A percentile compares a stretch with the other conserved stretches of the same genome.
Conservation (phyloP, 129 eudicot genomes). For the Chrysanthemum lavandulifolium region DNA sequence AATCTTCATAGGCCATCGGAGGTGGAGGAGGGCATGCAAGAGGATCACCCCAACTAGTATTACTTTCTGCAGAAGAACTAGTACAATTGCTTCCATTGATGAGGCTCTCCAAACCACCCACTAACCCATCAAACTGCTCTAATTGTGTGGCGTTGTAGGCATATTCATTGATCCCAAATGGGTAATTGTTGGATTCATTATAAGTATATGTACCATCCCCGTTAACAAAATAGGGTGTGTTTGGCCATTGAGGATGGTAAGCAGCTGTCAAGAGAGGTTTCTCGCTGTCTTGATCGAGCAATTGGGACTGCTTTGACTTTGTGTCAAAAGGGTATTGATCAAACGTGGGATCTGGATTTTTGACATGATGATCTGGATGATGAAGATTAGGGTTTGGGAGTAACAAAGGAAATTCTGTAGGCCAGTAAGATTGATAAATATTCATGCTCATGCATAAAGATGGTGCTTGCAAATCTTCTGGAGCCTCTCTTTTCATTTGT, state of each 20-base stretch:
- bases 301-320: conserved; percentile 32
- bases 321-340: conserved; percentile 32
- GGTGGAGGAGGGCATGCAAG: conserved; percentile 34
- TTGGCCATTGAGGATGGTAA: conserved; percentile 35
- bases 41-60: conserved; percentile 49
- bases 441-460: conserved; percentile 36
- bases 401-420: conserved; percentile 34
- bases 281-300: conserved; percentile 24
- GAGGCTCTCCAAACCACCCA: conserved; percentile 36
- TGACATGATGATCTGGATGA: conserved; percentile 34
- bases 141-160: conserved; percentile 29
- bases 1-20: conserved; percentile 35
- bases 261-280: conserved; percentile 20
- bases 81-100: conserved; percentile 44
- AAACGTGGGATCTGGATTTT: conserved; percentile 37
- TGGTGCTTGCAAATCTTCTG: conserved; percentile 29
- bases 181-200: conserved; percentile 35
- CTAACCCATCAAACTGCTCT: conserved; percentile 38
- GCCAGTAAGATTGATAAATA: conserved; percentile 41
- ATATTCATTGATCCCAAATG: conserved; percentile 36
- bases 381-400: conserved; percentile 27
- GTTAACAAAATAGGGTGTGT: conserved; percentile 25
- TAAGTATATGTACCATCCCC: conserved; percentile 23
- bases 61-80: conserved; percentile 44
- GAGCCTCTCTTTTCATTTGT: conserved; percentile 42